Conservation (phyloP, 164 flowering plant species). For the Taxillus chinensis region DNA sequence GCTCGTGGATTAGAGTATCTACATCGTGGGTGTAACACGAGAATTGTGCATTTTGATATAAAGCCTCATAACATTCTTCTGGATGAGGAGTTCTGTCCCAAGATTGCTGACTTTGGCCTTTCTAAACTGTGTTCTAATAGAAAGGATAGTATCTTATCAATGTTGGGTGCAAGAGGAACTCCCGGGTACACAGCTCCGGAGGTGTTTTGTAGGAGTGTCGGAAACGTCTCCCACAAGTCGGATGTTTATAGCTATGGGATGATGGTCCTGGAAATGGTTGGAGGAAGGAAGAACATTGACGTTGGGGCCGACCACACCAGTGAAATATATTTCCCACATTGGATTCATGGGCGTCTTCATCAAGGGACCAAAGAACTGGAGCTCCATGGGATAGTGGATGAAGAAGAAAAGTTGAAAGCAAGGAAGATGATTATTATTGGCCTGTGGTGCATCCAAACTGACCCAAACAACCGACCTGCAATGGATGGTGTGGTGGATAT, state of each 20-base stretch:
- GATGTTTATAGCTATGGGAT: conserved; percentile 52
- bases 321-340: conserved; percentile 33
- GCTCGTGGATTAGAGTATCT: conserved; percentile 37
- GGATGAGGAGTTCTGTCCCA: conserved; percentile 27
- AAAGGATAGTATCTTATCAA: conserved; percentile 25
- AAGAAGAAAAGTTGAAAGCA: conserved; percentile 13
- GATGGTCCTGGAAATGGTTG: conserved; percentile 43
- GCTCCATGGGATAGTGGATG: conserved; percentile 7
- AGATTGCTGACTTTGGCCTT: conserved; percentile 37
- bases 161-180: conserved; percentile 32
- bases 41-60: conserved; percentile 37
- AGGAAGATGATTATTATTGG: conserved; percentile 35
- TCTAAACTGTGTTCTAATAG: conserved; percentile 20
- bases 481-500: conserved; percentile 30
- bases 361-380: conserved; percentile 7
- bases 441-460: conserved; percentile 37
- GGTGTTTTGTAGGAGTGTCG: conserved; percentile 23
- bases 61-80: conserved; percentile 38
- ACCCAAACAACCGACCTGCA: conserved; percentile 27
- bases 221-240: conserved; percentile 34
- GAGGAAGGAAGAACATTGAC: conserved; percentile 20
- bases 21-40: conserved; percentile 35
- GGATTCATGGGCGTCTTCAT: conserved; percentile 27
- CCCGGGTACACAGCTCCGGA: conserved; percentile 41
- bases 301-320: conserved; percentile 12